Evolutionary conservation across 192 early-diverging fungal species (phyloP).

Genomic region (Linnemannia elongata): DNA sequence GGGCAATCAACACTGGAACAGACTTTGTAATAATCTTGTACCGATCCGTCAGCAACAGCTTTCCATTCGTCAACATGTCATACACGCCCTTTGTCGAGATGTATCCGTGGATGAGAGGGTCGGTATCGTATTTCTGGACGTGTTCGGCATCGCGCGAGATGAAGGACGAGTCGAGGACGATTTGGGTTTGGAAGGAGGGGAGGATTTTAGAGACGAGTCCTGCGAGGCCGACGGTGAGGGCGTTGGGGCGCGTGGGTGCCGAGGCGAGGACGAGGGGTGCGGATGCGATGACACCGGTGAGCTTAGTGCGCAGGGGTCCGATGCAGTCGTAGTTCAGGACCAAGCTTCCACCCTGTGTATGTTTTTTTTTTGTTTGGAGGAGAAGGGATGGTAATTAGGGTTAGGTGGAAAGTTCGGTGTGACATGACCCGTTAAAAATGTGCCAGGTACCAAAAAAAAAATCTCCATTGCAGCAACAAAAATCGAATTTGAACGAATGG

Average conservation of each 20-base stretch:
- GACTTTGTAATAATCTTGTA: slow-evolving; percentile 53
- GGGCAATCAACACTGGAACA: slow-evolving; percentile 66
- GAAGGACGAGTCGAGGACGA: slow-evolving; percentile 54
- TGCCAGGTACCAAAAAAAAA: too few relatives aligned
- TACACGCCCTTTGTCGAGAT: slow-evolving; percentile 58
- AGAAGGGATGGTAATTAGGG: background rate
- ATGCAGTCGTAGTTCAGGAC: slow-evolving; percentile 67
- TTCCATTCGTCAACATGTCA: slow-evolving; percentile 67
- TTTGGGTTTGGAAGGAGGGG: slow-evolving; percentile 58
- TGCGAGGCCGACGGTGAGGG: slow-evolving; percentile 50
- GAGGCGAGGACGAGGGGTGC: slow-evolving; percentile 58
- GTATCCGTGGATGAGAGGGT: slow-evolving; percentile 70
- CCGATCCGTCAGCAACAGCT: slow-evolving; percentile 48
- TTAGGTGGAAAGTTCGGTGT: background rate
- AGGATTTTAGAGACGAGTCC: slow-evolving; percentile 57
- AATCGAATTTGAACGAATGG: too few relatives aligned
- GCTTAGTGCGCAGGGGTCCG: slow-evolving; percentile 44
- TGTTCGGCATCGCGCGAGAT: slow-evolving; percentile 62
- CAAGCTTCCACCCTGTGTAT: slow-evolving; percentile 67
- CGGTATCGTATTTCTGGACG: slow-evolving; percentile 63
- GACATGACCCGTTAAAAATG: too few relatives aligned
- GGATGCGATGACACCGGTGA: slow-evolving; percentile 69
- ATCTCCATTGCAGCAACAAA: too few relatives aligned
- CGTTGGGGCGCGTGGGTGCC: slow-evolving; percentile 27
- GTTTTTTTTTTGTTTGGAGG: background rate